Evolutionary conservation across 2,329 filamentous ascomycete species (phyloP).

Genomic region (Aspergillus tubingensis): DNA sequence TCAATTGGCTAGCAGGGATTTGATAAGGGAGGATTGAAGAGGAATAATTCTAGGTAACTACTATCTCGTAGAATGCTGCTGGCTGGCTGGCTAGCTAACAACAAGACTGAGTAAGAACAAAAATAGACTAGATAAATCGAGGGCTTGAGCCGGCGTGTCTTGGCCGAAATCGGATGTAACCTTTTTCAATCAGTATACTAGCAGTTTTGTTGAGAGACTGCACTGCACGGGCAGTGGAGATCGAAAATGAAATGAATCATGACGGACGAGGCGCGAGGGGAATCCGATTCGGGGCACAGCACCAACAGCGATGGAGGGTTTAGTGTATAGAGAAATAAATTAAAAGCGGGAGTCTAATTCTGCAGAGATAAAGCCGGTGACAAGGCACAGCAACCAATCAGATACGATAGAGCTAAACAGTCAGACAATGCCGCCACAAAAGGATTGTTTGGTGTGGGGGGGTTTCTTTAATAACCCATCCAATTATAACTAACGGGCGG

Average conservation of each 20-base stretch:
- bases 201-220: no score
- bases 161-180: constrained; percentile 2
- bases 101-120: no score
- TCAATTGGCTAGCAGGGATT: not conserved
- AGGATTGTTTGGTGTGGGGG: not conserved
- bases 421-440: not conserved
- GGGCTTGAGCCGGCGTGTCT: not conserved
- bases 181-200: not conserved
- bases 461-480: not conserved
- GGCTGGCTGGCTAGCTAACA: no score
- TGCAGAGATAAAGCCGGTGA: not conserved
- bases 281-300: not conserved
- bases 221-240: not conserved
- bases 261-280: not conserved
- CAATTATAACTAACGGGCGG: not conserved
- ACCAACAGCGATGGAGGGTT: not conserved
- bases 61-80: not conserved
- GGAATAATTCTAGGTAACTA: not conserved
- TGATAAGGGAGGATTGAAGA: not conserved
- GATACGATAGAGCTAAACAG: no score
- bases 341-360: not conserved
- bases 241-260: not conserved
- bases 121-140: no score
- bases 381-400: not conserved
- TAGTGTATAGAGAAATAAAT: not conserved